Conservation (phyloP, 192 early-diverging fungal genomes). For the Coemansia sp. region DNA sequence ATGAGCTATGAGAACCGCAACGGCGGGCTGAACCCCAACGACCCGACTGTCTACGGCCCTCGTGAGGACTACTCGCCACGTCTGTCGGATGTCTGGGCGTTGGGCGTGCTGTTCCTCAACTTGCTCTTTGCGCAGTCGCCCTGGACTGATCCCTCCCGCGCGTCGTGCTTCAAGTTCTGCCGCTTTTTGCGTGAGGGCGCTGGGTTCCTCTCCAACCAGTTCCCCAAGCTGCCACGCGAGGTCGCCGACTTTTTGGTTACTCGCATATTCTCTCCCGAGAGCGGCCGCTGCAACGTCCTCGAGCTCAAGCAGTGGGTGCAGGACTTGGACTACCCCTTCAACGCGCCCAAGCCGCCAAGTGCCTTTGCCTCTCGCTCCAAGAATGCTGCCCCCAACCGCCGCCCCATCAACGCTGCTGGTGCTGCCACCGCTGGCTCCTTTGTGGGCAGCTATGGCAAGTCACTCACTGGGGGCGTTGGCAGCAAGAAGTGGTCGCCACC, state of each 20-base stretch:
- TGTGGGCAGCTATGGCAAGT: constrained; percentile 24
- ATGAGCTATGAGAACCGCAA: constrained; percentile 73
- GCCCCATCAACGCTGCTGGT: background rate
- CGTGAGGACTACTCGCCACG: constrained; percentile 65
- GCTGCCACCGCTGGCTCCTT: constrained; percentile 10
- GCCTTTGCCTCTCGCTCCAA: constrained; percentile 35
- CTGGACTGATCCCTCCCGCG: constrained; percentile 70
- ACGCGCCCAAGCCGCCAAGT: constrained; percentile 15
- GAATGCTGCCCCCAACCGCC: constrained; percentile 17
- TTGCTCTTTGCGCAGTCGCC: constrained; percentile 72
- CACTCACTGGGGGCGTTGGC: constrained; percentile 10
- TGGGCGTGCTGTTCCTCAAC: constrained; percentile 76
- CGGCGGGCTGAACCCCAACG: constrained; percentile 51
- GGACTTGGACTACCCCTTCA: constrained; percentile 51
- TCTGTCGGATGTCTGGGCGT: constrained; percentile 72
- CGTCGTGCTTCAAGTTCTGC: constrained; percentile 64
- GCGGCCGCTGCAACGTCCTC: constrained; percentile 58
- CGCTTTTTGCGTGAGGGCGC: constrained; percentile 64
- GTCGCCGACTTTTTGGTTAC: constrained; percentile 67
- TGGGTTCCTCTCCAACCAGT: constrained; percentile 64
- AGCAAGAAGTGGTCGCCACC: constrained; percentile 48
- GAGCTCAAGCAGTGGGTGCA: constrained; percentile 61
- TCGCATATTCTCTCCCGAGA: constrained; percentile 65
- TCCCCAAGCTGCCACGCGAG: constrained; percentile 61
- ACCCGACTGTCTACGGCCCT: constrained; percentile 54